Conservation (phyloP, 495 filamentous ascomycete genomes). For the Immersiella caudata region DNA sequence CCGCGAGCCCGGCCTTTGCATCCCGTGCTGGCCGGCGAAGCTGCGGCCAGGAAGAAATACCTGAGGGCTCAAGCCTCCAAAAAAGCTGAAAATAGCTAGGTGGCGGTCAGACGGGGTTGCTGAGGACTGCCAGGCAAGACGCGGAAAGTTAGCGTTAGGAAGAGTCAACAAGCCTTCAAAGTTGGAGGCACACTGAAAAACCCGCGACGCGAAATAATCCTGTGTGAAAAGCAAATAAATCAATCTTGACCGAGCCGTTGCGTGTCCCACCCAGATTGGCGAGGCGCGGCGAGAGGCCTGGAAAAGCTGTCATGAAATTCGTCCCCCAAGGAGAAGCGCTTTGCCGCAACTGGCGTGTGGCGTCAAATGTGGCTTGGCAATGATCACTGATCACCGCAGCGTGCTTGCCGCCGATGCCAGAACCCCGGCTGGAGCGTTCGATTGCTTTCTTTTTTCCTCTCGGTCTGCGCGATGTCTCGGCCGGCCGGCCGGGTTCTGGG, state of each 20-base stretch:
- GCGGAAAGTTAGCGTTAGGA: background rate
- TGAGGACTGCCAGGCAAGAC: background rate
- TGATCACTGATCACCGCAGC: background rate
- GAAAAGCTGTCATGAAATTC: constrained; percentile 17
- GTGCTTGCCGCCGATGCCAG: constrained; percentile 5
- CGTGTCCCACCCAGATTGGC: constrained; percentile 27
- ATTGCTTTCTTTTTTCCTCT: constrained; percentile 6
- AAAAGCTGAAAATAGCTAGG: background rate
- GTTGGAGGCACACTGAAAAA: constrained; percentile 15
- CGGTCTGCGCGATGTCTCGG: constrained; percentile 6
- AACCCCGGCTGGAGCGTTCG: constrained; percentile 21
- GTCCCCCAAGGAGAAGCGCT: background rate
- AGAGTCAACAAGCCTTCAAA: background rate
- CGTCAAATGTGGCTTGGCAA: constrained; percentile 13
- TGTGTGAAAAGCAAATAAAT: constrained; percentile 6
- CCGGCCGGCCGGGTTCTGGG: constrained; percentile 19
- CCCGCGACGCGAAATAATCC: background rate
- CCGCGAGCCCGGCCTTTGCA: background rate
- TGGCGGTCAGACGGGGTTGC: background rate
- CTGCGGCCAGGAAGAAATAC: background rate
- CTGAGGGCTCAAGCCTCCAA: background rate
- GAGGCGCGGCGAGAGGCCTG: background rate
- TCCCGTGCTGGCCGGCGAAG: background rate
- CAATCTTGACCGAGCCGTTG: constrained; percentile 23
- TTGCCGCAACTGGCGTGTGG: constrained; percentile 5